Evolutionary conservation across 805 yeast genomes (phyloP).

Genomic region (Kuraishia floccosa): DNA sequence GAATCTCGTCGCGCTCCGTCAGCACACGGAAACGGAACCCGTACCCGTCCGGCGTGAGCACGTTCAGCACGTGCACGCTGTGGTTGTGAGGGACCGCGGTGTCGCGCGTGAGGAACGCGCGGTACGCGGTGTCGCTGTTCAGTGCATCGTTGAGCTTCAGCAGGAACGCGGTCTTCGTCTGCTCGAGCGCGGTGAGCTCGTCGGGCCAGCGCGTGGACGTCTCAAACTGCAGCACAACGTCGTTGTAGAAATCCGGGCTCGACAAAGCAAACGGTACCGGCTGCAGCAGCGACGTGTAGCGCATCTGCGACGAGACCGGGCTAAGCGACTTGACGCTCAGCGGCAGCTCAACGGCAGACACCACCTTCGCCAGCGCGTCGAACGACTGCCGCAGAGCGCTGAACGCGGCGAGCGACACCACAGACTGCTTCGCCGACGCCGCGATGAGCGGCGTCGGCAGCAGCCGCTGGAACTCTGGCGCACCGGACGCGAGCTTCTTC

Average conservation of each 20-base stretch:
- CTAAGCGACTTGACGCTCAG: constrained; percentile 57
- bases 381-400: constrained; percentile 36
- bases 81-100: constrained; percentile 54
- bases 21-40: constrained; percentile 71
- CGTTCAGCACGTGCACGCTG: constrained; percentile 43
- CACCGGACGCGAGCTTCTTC: constrained; percentile 22
- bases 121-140: constrained; percentile 42
- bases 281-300: constrained; percentile 64
- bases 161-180: constrained; percentile 83
- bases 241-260: constrained; percentile 71
- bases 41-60: constrained; percentile 82
- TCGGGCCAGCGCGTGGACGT: constrained; percentile 93
- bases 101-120: constrained; percentile 55
- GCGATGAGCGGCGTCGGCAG: constrained; percentile 54
- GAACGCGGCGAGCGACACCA: constrained; percentile 25
- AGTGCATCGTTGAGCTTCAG: constrained; percentile 44
- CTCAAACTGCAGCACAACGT: constrained; percentile 79
- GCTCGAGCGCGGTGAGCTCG: constrained; percentile 74
- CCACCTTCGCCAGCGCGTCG: constrained; percentile 34
- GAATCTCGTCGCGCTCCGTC: constrained; percentile 74
- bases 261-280: constrained; percentile 78
- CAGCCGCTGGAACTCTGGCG: constrained; percentile 32
- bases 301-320: constrained; percentile 64
- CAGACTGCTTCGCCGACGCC: constrained; percentile 41
- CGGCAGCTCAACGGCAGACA: constrained; percentile 49